Evolutionary conservation across 2,329 filamentous ascomycete species (phyloP).

Genomic region (Aureobasidium sp.): DNA sequence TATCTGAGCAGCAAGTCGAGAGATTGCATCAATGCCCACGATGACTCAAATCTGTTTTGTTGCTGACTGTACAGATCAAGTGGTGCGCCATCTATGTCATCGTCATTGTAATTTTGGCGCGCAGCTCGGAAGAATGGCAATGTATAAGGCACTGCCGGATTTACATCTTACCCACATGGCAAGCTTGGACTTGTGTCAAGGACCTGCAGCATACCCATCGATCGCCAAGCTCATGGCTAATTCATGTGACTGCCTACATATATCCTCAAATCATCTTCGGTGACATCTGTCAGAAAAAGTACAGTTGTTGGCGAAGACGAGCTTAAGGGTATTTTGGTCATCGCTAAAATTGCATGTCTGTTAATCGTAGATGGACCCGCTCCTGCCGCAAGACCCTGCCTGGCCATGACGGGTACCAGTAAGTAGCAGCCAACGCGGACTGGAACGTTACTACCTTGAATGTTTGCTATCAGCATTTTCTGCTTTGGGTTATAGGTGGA

Average conservation of each 20-base stretch:
- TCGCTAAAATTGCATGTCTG: background rate
- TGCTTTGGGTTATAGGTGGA: slow-evolving; percentile 5
- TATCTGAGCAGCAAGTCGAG: background rate
- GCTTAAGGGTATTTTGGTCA: background rate
- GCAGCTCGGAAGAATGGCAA: background rate
- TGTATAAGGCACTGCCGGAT: background rate
- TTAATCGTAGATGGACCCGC: background rate
- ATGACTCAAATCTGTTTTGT: background rate
- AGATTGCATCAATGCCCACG: background rate
- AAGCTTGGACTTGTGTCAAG: background rate
- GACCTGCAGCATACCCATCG: background rate
- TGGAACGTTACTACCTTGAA: background rate
- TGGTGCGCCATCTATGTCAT: slow-evolving; percentile 2
- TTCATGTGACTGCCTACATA: background rate
- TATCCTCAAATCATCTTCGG: too few relatives aligned
- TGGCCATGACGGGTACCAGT: background rate
- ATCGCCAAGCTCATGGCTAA: background rate
- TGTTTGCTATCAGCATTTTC: slow-evolving; percentile 7
- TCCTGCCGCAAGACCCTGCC: background rate
- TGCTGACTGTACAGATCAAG: background rate
- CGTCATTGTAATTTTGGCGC: background rate
- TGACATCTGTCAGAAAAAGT: background rate
- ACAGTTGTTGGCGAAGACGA: background rate
- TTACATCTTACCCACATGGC: background rate
- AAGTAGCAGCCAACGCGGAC: background rate